These are phyloP conservation scores for Hapsidospora chrysogenum DNA, from an alignment of 495 filamentous ascomycete species.

Conservation along the genomic window DNA sequence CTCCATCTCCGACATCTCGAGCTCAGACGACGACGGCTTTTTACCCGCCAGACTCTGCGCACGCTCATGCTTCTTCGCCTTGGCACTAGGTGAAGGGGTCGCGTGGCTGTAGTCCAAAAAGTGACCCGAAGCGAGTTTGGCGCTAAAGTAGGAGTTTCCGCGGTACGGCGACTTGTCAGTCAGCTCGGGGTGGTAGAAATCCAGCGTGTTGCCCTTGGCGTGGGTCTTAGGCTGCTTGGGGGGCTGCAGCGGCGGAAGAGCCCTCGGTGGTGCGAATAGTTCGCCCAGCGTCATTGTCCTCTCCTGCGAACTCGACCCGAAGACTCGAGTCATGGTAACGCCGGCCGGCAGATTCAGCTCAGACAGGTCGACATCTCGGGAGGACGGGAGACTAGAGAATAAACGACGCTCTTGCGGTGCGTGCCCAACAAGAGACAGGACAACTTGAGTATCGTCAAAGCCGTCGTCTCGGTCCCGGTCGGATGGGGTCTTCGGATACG, in stretches of 20 bases:
- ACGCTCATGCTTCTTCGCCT: constrained; percentile 53
- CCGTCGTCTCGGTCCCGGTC: constrained; percentile 4
- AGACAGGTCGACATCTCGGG: constrained; percentile 25
- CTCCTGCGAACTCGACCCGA: constrained; percentile 27
- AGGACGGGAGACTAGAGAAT: constrained; percentile 53
- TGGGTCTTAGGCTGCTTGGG: constrained; percentile 51
- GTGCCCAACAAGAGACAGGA: constrained; percentile 56
- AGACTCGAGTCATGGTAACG: constrained; percentile 50
- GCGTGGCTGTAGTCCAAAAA: constrained; percentile 56
- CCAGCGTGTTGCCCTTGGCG: constrained; percentile 42
- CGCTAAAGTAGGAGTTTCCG: constrained; percentile 31
- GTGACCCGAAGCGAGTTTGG: constrained; percentile 40
- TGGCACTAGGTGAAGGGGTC: constrained; percentile 37
- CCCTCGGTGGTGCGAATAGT: constrained; percentile 56
- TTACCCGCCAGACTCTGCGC: constrained; percentile 50
- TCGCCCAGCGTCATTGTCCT: constrained; percentile 56
- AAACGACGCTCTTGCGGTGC: constrained; percentile 59
- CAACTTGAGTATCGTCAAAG: constrained; percentile 24
- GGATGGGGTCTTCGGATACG: constrained; percentile 15
- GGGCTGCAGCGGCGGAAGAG: constrained; percentile 48
- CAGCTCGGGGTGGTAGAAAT: constrained; percentile 42
- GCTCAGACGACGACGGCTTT: constrained; percentile 33
- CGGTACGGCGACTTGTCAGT: constrained; percentile 39
- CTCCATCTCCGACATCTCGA: constrained; percentile 47
- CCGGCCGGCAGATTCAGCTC: constrained; percentile 57